Evolutionary conservation across 2,329 filamentous ascomycete genomes (phyloP), one percentile per base, ranked within the genome.

Genomic region (Neopestalotiopsis rosae): DNA sequence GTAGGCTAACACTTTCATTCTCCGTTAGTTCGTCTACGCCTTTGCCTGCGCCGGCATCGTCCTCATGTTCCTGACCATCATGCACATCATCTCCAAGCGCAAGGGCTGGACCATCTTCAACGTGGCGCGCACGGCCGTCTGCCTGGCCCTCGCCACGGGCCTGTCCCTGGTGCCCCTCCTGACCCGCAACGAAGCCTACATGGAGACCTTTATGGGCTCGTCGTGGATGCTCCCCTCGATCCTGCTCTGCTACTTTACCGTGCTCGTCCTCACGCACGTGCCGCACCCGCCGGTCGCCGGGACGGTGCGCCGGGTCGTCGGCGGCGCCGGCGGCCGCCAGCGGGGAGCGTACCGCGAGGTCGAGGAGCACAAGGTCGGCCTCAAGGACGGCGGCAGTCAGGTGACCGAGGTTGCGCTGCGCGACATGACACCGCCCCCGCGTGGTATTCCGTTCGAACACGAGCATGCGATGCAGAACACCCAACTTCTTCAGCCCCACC

Each of bases 101-200:
- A 71, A 66, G 38, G 76, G 76, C 9, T 78, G 76, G 76, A 71
- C 75, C 3, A 72, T 72, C 4, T 78, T 77, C 69, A 78, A 78
- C 69, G 71, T 77, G 49, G 62, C 71, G 45, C 73, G 76, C 1
- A 76, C 75, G 7, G 71, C 59, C 38, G 20, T 75, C 32, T 75
- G 74, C 56, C 66, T 75, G 28, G 62, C 69, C 59, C 65, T 74
- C n/a, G 68, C 74, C 24, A 67, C 76, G 17, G 67, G 72, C 20
- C 69, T 77, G 9, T 70, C 73, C 30, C 69, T 77, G 5, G 72
- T 73, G n/a, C 67, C 73, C 9, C 64, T 70, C 63, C 30, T 76
- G 38, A 71, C 68, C 2, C 62, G 65, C 66, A 70, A 74, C 40
- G 58, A 69, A 28, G 61, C 69, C 17, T 66, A 69, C 3, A 68